phyloP scores from a whole-genome alignment of 805 yeast species.

The Saccharomycopsis sp. region DNA sequence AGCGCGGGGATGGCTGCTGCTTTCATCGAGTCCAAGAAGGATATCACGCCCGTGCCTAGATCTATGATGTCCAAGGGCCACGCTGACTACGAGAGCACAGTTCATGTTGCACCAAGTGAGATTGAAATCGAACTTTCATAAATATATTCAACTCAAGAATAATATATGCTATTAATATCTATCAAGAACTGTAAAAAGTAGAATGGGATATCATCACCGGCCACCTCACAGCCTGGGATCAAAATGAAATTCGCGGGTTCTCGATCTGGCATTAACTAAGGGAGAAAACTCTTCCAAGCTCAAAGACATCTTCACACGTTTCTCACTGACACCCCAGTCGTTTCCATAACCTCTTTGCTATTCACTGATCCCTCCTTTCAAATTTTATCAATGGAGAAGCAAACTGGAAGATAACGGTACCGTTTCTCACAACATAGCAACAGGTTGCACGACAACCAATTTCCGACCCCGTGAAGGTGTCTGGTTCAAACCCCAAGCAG shows the following conservation, averaged over 20 bases:
- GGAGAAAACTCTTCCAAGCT: too few species aligned
- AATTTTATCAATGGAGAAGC: slow-evolving; percentile 33
- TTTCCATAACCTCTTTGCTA: too few species aligned
- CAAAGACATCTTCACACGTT: too few species aligned
- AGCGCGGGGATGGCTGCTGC: slow-evolving; percentile 33
- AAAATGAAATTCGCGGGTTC: too few species aligned
- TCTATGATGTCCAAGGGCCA: background rate
- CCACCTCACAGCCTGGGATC: too few species aligned
- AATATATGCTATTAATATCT: too few species aligned
- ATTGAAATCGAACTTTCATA: background rate
- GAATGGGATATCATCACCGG: too few species aligned
- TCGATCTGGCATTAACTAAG: too few species aligned
- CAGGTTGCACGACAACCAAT: slow-evolving; percentile 49
- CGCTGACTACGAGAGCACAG: background rate
- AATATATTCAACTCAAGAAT: too few species aligned
- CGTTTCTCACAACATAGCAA: slow-evolving; percentile 54
- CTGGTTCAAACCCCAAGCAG: slow-evolving; percentile 52
- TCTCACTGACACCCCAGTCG: too few species aligned
- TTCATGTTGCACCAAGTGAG: background rate
- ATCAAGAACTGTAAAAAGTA: too few species aligned
- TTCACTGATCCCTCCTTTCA: too few species aligned
- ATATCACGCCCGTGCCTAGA: background rate
- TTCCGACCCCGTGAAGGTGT: slow-evolving; percentile 62
- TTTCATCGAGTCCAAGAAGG: slow-evolving; percentile 27
- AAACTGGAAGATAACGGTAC: slow-evolving; percentile 42